phyloP scores from a whole-genome alignment of 768 basidiomycete species.

The Xerocomellus intermedius region DNA sequence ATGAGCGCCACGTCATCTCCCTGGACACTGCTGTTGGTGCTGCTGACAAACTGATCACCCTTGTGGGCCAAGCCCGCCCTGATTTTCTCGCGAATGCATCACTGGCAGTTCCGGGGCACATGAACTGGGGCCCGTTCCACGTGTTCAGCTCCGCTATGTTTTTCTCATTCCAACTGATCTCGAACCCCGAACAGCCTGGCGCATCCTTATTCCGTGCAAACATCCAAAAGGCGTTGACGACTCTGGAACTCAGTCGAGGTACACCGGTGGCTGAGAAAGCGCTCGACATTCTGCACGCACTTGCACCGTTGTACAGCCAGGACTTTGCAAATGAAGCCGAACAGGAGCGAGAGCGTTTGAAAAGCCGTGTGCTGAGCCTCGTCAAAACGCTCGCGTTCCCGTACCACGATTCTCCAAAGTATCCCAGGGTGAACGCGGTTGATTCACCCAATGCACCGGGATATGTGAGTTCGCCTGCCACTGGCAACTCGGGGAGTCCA shows the following conservation, averaged over 20 bases:
- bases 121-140: slow-evolving; percentile 83
- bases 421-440: slow-evolving; percentile 45
- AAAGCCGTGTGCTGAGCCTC: slow-evolving; percentile 57
- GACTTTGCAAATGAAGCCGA: slow-evolving; percentile 52
- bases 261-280: slow-evolving; percentile 73
- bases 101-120: slow-evolving; percentile 74
- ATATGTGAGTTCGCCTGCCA: slow-evolving; percentile 52
- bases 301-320: slow-evolving; percentile 70
- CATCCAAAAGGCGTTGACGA: slow-evolving; percentile 65
- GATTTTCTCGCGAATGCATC: slow-evolving; percentile 71
- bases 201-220: slow-evolving; percentile 74
- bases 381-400: slow-evolving; percentile 80
- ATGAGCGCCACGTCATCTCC: slow-evolving; percentile 51
- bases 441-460: slow-evolving; percentile 48
- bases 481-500: slow-evolving; percentile 59
- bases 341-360: slow-evolving; percentile 57
- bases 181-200: slow-evolving; percentile 76
- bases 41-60: slow-evolving; percentile 75
- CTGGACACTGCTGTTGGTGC: slow-evolving; percentile 73
- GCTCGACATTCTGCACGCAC: slow-evolving; percentile 63
- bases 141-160: slow-evolving; percentile 87
- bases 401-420: slow-evolving; percentile 67
- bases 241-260: slow-evolving; percentile 64
- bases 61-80: slow-evolving; percentile 72
- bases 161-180: slow-evolving; percentile 86